A percentile compares a stretch with the other conserved stretches of the same genome.
phyloP scores from a whole-genome alignment of 1,139 yeast species.

The Nakaseomyces delphensis region DNA sequence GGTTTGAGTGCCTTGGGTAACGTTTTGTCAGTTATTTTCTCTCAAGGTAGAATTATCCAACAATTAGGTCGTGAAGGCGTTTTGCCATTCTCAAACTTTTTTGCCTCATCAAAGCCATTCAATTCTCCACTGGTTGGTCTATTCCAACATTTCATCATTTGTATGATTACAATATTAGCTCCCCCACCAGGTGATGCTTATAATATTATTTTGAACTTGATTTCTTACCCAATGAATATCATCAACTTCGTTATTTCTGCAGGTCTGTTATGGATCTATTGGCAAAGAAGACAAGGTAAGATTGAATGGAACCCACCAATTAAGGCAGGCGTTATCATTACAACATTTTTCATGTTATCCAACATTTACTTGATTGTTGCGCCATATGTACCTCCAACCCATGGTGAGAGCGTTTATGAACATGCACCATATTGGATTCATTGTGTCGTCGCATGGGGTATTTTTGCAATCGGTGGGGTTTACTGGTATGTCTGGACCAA shows the following conservation, averaged over 20 bases:
- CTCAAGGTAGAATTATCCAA: slow-evolving; percentile 70
- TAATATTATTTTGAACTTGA: slow-evolving; percentile 63
- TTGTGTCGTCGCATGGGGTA: slow-evolving; percentile 75
- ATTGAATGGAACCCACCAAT: slow-evolving; percentile 69
- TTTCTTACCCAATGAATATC: slow-evolving; percentile 67
- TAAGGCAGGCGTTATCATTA: slow-evolving; percentile 56
- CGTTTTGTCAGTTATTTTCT: slow-evolving; percentile 66
- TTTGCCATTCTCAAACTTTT: slow-evolving; percentile 55
- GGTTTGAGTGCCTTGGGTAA: slow-evolving; percentile 72
- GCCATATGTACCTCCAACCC: slow-evolving; percentile 71
- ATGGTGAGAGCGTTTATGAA: slow-evolving; percentile 58
- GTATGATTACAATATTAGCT: slow-evolving; percentile 46
- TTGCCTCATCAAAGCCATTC: slow-evolving; percentile 48
- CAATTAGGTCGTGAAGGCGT: slow-evolving; percentile 67
- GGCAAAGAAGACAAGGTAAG: slow-evolving; percentile 44
- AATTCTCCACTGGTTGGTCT: slow-evolving; percentile 41
- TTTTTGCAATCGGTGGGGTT: slow-evolving; percentile 59
- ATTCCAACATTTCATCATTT: slow-evolving; percentile 46
- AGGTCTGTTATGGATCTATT: slow-evolving; percentile 59
- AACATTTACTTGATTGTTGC: slow-evolving; percentile 67
- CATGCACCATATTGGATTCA: slow-evolving; percentile 69
- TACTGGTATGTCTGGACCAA: slow-evolving; percentile 67
- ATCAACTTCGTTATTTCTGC: slow-evolving; percentile 67
- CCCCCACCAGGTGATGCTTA: slow-evolving; percentile 77
- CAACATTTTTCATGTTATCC: slow-evolving; percentile 55